These are phyloP conservation scores for Colletotrichum sp. DNA, from an alignment of 2,329 filamentous ascomycete genomes.

Conservation along the genomic window DNA sequence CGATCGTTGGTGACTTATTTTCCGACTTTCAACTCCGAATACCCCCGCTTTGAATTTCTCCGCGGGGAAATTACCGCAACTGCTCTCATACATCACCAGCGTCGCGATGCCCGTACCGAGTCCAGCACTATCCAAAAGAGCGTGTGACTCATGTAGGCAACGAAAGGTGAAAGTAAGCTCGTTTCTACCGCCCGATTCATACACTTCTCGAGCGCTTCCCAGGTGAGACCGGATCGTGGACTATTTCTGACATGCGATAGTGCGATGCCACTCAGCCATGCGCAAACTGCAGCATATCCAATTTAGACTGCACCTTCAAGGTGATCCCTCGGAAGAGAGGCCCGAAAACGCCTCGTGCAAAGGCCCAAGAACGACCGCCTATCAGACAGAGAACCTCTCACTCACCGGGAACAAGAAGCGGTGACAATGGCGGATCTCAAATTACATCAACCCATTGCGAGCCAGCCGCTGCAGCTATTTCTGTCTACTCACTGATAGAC, in stretches of 20 bases:
- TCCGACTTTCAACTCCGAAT: not conserved
- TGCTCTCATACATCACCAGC: not conserved
- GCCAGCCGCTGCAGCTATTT: not conserved
- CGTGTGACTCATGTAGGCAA: not conserved
- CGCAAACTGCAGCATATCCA: not conserved
- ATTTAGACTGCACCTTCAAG: not conserved
- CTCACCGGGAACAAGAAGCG: not conserved
- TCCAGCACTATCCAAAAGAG: not conserved
- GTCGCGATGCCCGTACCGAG: not conserved
- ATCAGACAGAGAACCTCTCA: not conserved
- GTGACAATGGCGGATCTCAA: not conserved
- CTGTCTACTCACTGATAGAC: not conserved
- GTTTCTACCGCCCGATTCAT: not conserved
- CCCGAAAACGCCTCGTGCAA: not conserved
- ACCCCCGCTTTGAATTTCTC: not conserved
- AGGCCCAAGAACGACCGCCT: not conserved
- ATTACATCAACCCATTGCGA: not conserved
- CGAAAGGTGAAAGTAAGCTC: not conserved
- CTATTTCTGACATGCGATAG: not conserved
- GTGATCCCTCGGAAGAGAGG: not conserved
- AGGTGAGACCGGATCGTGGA: not conserved
- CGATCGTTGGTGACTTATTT: too few relatives aligned
- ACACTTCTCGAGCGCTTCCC: not conserved
- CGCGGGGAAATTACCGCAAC: not conserved
- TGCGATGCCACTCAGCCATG: not conserved